Base-by-base conservation (phyloP, 345 rosid species). In the Clarkia xantiana region DNA sequence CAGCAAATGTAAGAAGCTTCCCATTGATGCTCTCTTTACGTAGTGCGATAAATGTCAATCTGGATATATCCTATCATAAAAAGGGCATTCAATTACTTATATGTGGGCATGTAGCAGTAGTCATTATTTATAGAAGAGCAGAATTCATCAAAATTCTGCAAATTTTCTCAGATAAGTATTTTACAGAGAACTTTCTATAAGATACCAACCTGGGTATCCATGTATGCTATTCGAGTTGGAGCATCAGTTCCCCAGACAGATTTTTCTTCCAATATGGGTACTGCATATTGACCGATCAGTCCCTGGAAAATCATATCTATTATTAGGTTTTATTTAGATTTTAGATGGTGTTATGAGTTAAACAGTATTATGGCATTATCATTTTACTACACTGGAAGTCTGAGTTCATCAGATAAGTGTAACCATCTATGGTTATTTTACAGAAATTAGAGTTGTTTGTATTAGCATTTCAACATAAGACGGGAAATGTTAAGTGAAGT, bases 161-260 rank as follows among this genome's bases (percentile, higher is more conserved):
- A 16, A 14, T 15, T 9, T n/a, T 13, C 41, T 3, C n/a, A n/a
- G n/a, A n/a, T n/a, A n/a, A n/a, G n/a, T n/a, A n/a, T n/a, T n/a
- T 17, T 9, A 10, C 9, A 5, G 13, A 5, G 0, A 18, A 34
- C 15, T 2, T 11, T 6, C 34, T 47, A 15, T 23, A 45, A 10
- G 51, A 25, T 40, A 52, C 22, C 55, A 42, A 86, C 96, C 81
- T 86, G 98, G 14, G 98, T 91, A 62, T 91, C 97, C 98, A 91
- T 86, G 65, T 91, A 91, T 44, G 98, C 96, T 42, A 86, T 81
- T 72, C 94, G 77, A 1, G 96, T 86, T 13, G 87, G 96, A 40
- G 98, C 98, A 71, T 91, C 96, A 0, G 98, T 91, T 64, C 98
- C 98, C 96, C 98, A 91, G 47, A 91, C 96, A 14, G 98, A 83